Evolutionary conservation across 345 rosid species (phyloP).

Genomic region (Aquilaria sinensis): DNA sequence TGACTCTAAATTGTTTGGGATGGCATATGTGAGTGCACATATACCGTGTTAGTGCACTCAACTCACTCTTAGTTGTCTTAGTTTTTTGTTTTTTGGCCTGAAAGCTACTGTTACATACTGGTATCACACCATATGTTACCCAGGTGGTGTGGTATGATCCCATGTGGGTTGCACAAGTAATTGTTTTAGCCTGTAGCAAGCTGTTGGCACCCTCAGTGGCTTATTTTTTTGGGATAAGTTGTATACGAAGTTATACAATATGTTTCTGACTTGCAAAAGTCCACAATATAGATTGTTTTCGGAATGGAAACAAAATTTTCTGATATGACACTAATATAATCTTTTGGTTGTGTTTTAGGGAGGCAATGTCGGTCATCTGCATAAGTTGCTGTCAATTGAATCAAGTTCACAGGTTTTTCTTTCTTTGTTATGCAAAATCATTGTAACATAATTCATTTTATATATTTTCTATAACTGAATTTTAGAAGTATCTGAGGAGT

Average conservation of each 20-base stretch:
- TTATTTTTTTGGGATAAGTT: no score
- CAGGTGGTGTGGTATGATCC: no score
- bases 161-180: no score
- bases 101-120: no score
- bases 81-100: no score
- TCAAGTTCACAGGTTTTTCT: conserved; percentile 79
- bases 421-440: conserved; percentile 5
- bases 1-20: no score
- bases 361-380: conserved; percentile 94
- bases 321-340: background rate
- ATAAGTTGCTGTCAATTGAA: conserved; percentile 85
- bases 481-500: no score
- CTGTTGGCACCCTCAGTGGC: background rate
- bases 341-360: conserved; percentile 42
- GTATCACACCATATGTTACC: no score
- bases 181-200: no score
- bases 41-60: background rate
- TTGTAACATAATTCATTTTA: background rate
- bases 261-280: background rate
- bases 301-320: background rate
- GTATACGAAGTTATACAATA: no score
- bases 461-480: background rate
- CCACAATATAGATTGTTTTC: background rate
- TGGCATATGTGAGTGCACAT: background rate
- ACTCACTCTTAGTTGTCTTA: no score